Evolutionary conservation across 345 rosid species (phyloP).

Genomic region (Moricandia arvensis): DNA sequence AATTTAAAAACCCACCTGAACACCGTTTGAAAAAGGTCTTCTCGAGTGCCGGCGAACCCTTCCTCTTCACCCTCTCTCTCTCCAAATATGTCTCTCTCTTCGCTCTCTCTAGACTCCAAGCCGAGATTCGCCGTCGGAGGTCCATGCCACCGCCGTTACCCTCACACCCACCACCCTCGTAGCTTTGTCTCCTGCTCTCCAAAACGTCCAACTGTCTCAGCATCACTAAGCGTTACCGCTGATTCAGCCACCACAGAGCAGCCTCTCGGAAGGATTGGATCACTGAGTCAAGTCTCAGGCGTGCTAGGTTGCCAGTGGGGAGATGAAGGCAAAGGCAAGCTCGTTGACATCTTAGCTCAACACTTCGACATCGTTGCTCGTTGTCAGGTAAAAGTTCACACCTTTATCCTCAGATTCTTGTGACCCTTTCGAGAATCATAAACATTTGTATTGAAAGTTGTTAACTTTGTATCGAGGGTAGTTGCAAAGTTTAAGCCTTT

Average conservation of each 20-base stretch:
- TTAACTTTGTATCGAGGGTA: not conserved
- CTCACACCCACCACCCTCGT: constrained; percentile 33
- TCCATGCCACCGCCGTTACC: constrained; percentile 21
- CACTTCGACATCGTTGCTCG: constrained; percentile 98
- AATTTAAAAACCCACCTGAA: constrained; percentile 1
- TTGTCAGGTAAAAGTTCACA: constrained; percentile 65
- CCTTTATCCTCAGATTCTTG: not conserved
- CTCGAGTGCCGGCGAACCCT: constrained; percentile 37
- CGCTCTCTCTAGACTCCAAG: constrained; percentile 37
- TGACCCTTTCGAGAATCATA: not conserved
- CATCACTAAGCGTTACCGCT: constrained; percentile 47
- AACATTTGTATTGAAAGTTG: not conserved
- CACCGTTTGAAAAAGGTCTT: constrained; percentile 27
- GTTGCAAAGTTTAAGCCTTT: not conserved
- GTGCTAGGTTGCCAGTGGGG: constrained; percentile 97
- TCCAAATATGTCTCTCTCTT: constrained; percentile 40
- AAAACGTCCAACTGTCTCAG: constrained; percentile 37
- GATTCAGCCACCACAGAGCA: constrained; percentile 44
- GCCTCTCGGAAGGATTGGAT: constrained; percentile 48
- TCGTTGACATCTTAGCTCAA: constrained; percentile 86
- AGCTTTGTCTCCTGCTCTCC: constrained; percentile 43
- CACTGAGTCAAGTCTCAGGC: constrained; percentile 87
- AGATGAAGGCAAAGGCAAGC: constrained; percentile 98
- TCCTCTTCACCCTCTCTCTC: not conserved
- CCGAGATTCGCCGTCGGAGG: constrained; percentile 29